Conservation (phyloP, 2,329 filamentous ascomycete genomes). For the Cladophialophora yegresii region DNA sequence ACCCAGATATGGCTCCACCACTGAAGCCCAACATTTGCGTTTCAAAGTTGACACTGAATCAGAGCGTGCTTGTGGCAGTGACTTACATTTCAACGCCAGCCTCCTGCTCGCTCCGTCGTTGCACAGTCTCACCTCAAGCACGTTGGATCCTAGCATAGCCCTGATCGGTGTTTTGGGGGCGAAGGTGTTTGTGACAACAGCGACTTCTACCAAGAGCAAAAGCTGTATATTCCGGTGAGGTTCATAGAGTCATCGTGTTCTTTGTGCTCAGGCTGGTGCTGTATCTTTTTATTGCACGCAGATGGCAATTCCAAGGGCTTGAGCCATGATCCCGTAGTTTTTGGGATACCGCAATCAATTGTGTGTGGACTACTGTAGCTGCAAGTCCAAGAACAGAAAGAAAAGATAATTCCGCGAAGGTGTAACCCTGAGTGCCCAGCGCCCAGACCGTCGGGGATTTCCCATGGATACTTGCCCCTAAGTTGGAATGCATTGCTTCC, state of each 20-base stretch:
- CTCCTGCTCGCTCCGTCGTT: neutral
- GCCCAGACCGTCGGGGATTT: neutral
- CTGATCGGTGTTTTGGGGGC: neutral
- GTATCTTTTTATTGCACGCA: neutral
- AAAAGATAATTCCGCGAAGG: neutral
- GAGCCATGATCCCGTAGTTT: neutral
- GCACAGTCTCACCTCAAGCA: neutral
- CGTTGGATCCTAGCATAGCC: neutral
- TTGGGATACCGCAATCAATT: too few relatives aligned
- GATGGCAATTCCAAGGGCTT: neutral
- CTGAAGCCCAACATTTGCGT: neutral
- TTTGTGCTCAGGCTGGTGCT: neutral
- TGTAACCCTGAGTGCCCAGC: neutral
- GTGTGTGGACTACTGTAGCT: too few relatives aligned
- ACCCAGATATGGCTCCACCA: neutral
- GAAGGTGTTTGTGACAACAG: neutral
- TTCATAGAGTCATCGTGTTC: neutral
- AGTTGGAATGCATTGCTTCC: neutral
- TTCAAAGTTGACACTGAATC: neutral
- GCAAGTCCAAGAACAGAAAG: neutral
- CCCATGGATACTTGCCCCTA: neutral
- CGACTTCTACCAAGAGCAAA: neutral
- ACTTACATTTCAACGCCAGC: neutral
- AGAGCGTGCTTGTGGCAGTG: neutral
- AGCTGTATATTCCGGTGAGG: neutral